phyloP scores from a whole-genome alignment of 192 early-diverging fungal genomes.

The Podila epicladia region DNA sequence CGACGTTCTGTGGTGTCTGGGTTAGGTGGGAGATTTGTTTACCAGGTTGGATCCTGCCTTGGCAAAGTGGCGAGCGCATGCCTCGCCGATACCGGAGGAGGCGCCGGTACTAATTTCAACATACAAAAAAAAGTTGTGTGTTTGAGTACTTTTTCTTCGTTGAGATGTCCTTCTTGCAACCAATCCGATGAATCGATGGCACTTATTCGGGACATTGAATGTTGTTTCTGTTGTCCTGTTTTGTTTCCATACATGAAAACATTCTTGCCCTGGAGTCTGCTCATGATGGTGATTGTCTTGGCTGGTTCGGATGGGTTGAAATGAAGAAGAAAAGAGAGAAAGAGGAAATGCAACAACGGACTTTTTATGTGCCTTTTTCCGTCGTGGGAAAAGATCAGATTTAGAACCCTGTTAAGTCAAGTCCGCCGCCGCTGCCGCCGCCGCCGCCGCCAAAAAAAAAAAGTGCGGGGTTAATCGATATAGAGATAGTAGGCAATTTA shows the following conservation, averaged over 20 bases:
- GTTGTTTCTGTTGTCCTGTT: background rate
- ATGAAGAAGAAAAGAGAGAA: constrained; percentile 1
- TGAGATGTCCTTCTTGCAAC: background rate
- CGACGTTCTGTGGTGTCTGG: background rate
- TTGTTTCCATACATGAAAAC: constrained; percentile 25
- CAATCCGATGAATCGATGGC: background rate
- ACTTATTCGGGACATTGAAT: background rate
- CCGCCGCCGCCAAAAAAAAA: no score
- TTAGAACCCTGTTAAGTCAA: no score
- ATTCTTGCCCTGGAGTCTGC: constrained; percentile 39
- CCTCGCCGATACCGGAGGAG: constrained; percentile 76
- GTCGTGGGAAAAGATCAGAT: no score
- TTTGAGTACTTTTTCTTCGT: background rate
- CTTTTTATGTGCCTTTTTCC: background rate
- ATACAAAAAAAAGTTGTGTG: background rate
- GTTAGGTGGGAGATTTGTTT: background rate
- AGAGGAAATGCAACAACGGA: background rate
- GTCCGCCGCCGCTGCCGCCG: no score
- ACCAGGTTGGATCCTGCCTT: constrained; percentile 68
- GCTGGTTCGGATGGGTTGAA: constrained; percentile 2
- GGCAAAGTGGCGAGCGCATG: constrained; percentile 75
- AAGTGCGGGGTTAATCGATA: no score
- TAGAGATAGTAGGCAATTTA: no score
- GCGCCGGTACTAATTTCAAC: constrained; percentile 67
- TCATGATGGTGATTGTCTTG: constrained; percentile 9